Base-by-base conservation (phyloP, 2,329 filamentous ascomycete species). In the Ascocoryne sarcoides region DNA sequence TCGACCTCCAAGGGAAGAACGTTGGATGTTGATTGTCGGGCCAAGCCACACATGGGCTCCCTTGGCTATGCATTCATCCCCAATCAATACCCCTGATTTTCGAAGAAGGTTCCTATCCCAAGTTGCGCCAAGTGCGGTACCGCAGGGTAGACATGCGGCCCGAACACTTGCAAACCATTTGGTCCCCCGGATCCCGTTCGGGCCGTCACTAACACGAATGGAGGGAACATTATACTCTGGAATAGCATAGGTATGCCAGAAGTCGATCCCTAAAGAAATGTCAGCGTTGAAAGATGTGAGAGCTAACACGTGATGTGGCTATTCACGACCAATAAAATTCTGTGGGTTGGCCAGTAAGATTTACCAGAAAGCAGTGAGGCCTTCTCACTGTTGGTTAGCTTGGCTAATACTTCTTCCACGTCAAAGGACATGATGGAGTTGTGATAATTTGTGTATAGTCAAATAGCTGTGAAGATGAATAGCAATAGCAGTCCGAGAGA, bases 101-200 rank as follows among this genome's bases (percentile, higher is more conserved):
- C 70, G 62, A 2, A 77, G 64, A 8, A 79, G 65, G 4, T 66
- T 58, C 20, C 62, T 59, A 57, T 79, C 75, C 55, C 73, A 79
- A 17, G 75, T 78, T 4, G 75, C 65, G 19, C 70, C 75, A 4
- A 79, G 63, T 1, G 65, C 70, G 0, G 73, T 75, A 16, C 73
- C 73, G 45, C 74, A 77, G 9, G 75, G 75, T 48, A 79, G 71
- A 51, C 75, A 78, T n/a, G 75, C 75, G 1, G 75, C 71, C 17
- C 66, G 67, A 21, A 69, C 62, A 38, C 79, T 76, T 49, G 78
- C 75, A 62, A 84, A 83, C 66, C 82, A 83, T 50, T 73, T 76
- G 34, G 73, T 77, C 37, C 79, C 80, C 48, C 81, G 69, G 23
- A 81, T 73, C 37, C 81, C 81, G 57, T 83, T 84, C 28, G 82